Evolutionary conservation across 2,329 filamentous ascomycete genomes (phyloP).

Genomic region (Rutstroemia sydowiana): DNA sequence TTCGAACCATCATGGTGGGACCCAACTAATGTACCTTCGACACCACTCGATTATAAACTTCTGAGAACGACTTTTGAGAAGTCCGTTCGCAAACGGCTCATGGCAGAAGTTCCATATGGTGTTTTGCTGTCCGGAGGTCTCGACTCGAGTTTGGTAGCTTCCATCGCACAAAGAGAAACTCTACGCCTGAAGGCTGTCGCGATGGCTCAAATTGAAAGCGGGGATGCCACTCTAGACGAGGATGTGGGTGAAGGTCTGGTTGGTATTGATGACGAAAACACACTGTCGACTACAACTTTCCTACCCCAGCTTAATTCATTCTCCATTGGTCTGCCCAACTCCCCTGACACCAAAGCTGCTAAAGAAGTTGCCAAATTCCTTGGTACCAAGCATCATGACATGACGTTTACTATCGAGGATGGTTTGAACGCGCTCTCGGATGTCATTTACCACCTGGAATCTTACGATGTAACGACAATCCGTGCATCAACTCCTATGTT

Average conservation of each 20-base stretch:
- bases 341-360: conserved; percentile 87
- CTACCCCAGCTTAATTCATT: conserved; percentile 96
- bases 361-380: conserved; percentile 92
- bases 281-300: conserved; percentile 81
- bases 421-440: conserved; percentile 94
- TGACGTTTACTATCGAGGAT: conserved; percentile 97
- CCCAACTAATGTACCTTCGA: conserved; percentile 66
- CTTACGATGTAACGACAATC: conserved; percentile 97
- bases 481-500: conserved; percentile 99
- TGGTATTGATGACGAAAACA: conserved; percentile 88
- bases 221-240: conserved; percentile 42
- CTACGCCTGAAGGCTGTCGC: conserved; percentile 64
- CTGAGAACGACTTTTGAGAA: conserved; percentile 79
- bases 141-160: conserved; percentile 89
- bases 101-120: conserved; percentile 98
- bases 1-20: conserved; percentile 94
- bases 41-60: conserved; percentile 74
- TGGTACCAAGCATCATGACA: conserved; percentile 94
- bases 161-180: conserved; percentile 92
- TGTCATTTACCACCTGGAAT: conserved; percentile 96
- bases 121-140: conserved; percentile 91
- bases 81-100: conserved; percentile 89
- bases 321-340: conserved; percentile 90
- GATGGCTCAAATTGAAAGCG: conserved; percentile 37
- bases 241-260: conserved; percentile 68